Conservation (phyloP, 192 early-diverging fungal species). For the Podila minutissima region DNA sequence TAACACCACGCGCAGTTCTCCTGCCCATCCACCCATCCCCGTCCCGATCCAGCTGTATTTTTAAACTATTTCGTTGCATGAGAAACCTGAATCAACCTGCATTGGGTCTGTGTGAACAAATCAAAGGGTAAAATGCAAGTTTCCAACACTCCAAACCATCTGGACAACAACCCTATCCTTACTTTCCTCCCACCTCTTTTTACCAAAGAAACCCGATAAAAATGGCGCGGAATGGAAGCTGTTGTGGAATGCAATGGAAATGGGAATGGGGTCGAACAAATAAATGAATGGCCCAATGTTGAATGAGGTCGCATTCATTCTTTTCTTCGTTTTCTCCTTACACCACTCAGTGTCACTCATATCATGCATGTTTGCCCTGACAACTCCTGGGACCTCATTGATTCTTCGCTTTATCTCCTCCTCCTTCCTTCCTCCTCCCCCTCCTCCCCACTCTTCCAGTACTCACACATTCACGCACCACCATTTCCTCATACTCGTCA, state of each 20-base stretch:
- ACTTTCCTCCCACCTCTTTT: background rate
- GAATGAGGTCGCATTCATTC: too few relatives aligned
- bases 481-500: background rate
- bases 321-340: background rate
- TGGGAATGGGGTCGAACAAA: too few relatives aligned
- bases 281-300: too few relatives aligned
- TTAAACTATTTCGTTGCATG: too few relatives aligned
- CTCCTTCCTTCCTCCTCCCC: background rate
- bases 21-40: background rate
- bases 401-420: background rate
- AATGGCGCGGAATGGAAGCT: background rate
- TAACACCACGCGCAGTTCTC: background rate
- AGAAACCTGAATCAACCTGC: too few relatives aligned
- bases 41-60: background rate
- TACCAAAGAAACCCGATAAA: too few relatives aligned
- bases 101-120: too few relatives aligned
- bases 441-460: background rate
- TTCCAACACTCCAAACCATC: background rate
- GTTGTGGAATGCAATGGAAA: too few relatives aligned
- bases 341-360: slow-evolving; percentile 4
- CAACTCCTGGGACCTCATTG: background rate
- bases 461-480: too few relatives aligned
- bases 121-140: background rate
- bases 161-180: background rate
- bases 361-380: background rate